These are phyloP conservation scores for Diaporthe helianthi DNA, from an alignment of 2,329 filamentous ascomycete genomes.

Conservation along the genomic window DNA sequence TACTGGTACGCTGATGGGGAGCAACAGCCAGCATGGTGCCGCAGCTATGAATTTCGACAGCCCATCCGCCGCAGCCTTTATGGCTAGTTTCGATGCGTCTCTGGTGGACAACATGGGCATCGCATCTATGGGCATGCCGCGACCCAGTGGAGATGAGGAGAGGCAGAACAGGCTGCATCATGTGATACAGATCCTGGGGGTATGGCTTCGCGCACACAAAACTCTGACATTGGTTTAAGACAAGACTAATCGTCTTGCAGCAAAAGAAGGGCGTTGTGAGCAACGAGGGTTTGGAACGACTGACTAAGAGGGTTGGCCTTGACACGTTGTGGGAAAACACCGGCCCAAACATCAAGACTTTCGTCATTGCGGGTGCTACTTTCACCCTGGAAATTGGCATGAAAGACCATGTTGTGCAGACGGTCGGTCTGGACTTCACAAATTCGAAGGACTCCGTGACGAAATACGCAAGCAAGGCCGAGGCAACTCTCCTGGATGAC, in stretches of 20 bases:
- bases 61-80: constrained; percentile 67
- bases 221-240: constrained; percentile 46
- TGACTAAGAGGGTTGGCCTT: constrained; percentile 72
- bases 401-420: constrained; percentile 66
- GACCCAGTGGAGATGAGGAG: constrained; percentile 56
- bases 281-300: constrained; percentile 75
- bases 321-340: constrained; percentile 67
- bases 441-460: constrained; percentile 65
- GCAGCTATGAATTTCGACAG: constrained; percentile 64
- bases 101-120: constrained; percentile 58
- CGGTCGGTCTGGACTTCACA: constrained; percentile 68
- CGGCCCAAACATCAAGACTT: constrained; percentile 53
- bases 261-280: constrained; percentile 69
- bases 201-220: constrained; percentile 40
- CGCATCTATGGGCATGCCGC: constrained; percentile 51
- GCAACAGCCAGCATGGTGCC: constrained; percentile 24
- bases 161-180: constrained; percentile 60
- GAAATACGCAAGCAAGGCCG: constrained; percentile 67
- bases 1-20: constrained; percentile 53
- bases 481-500: constrained; percentile 70
- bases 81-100: constrained; percentile 60
- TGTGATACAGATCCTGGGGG: constrained; percentile 58
- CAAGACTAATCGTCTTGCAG: constrained; percentile 39
- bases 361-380: constrained; percentile 68
- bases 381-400: constrained; percentile 68